Conservation (phyloP, 2,329 filamentous ascomycete genomes). For the Neonectria sp. region DNA sequence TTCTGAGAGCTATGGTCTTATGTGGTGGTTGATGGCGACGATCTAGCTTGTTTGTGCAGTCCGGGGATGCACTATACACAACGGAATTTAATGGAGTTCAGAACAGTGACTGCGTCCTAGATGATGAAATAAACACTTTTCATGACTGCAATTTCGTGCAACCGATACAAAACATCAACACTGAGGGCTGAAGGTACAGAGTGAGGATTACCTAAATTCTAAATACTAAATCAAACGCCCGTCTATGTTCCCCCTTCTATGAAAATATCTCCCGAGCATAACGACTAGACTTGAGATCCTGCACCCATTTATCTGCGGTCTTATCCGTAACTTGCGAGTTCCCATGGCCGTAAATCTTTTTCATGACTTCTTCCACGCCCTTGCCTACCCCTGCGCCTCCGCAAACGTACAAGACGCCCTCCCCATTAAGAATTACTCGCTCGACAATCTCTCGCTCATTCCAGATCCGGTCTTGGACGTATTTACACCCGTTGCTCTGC, state of each 20-base stretch:
- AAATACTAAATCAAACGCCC: neutral
- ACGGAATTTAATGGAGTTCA: too few relatives aligned
- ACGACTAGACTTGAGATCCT: conserved; percentile 14
- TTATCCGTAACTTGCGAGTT: neutral
- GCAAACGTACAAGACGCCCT: conserved; percentile 27
- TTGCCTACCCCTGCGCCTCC: conserved; percentile 26
- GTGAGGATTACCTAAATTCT: too few relatives aligned
- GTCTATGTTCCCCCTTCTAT: conserved; percentile 4
- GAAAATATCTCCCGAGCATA: conserved; percentile 27
- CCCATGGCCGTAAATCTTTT: conserved; percentile 14
- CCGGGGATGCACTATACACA: too few relatives aligned
- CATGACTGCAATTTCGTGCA: too few relatives aligned
- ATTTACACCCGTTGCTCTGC: conserved; percentile 21
- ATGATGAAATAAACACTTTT: too few relatives aligned
- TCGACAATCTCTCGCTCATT: conserved; percentile 13
- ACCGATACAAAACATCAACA: too few relatives aligned
- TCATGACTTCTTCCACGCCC: conserved; percentile 21
- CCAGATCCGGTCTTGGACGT: conserved; percentile 29
- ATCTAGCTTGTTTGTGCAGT: too few relatives aligned
- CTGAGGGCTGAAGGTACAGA: too few relatives aligned
- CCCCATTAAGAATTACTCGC: conserved; percentile 9
- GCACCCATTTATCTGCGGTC: conserved; percentile 17
- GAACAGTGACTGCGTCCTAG: too few relatives aligned
- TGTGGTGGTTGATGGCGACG: neutral
- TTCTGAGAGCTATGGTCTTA: neutral